Conservation (phyloP, 2,329 filamentous ascomycete genomes). For the Verticillium dahliae region DNA sequence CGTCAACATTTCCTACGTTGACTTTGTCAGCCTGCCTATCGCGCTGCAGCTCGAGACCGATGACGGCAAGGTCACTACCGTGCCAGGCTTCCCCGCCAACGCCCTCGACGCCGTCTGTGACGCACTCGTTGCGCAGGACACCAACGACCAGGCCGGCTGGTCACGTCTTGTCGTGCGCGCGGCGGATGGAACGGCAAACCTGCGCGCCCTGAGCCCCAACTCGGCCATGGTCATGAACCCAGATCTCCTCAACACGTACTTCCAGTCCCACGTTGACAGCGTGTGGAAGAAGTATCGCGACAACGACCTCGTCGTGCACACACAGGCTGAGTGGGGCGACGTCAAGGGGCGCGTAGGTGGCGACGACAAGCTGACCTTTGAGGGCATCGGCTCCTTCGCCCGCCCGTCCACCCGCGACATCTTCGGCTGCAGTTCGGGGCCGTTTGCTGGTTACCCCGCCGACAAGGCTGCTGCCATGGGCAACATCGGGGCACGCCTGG, state of each 20-base stretch:
- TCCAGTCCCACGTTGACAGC: constrained; percentile 38
- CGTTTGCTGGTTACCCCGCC: constrained; percentile 39
- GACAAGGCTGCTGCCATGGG: constrained; percentile 39
- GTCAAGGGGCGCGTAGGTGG: constrained; percentile 33
- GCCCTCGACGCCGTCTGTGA: constrained; percentile 39
- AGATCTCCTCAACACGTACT: constrained; percentile 44
- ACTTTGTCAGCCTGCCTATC: constrained; percentile 65
- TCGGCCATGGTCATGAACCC: constrained; percentile 36
- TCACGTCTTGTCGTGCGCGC: constrained; percentile 40
- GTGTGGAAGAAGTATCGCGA: constrained; percentile 44
- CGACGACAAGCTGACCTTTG: constrained; percentile 31
- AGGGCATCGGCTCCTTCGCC: constrained; percentile 30
- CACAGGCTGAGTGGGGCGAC: constrained; percentile 45
- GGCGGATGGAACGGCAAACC: constrained; percentile 24
- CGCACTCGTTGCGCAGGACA: constrained; percentile 36
- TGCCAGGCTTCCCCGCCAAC: constrained; percentile 40
- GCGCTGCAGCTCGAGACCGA: constrained; percentile 45
- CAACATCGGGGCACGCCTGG: constrained; percentile 65
- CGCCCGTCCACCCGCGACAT: constrained; percentile 42
- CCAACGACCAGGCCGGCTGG: constrained; percentile 43
- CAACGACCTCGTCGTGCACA: constrained; percentile 42
- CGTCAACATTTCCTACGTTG: constrained; percentile 67
- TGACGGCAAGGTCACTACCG: constrained; percentile 34
- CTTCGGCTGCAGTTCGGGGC: constrained; percentile 48
- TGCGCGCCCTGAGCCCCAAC: constrained; percentile 49